Evolutionary conservation across 352 stramenopile genomes (phyloP).

Genomic region (Nothophytophthora sp.): DNA sequence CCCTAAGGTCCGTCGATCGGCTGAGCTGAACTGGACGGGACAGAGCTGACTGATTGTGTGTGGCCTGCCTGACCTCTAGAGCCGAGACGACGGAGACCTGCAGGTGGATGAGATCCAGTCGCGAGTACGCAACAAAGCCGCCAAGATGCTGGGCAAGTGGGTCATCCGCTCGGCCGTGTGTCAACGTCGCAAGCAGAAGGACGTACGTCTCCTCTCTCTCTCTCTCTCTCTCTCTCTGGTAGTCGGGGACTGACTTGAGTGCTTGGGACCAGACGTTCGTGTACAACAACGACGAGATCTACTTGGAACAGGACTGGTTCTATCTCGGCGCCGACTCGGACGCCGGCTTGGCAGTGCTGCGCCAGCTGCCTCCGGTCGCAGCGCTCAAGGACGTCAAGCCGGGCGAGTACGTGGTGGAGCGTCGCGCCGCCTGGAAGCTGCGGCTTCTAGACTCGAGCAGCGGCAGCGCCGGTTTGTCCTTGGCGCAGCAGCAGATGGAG

Average conservation of each 20-base stretch:
- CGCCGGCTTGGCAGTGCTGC: conserved; percentile 57
- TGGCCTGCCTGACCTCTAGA: no score
- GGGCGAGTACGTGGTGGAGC: conserved; percentile 74
- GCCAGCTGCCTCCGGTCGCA: conserved; percentile 44
- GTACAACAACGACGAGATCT: conserved; percentile 85
- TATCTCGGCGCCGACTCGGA: conserved; percentile 76
- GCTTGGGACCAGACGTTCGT: conserved; percentile 61
- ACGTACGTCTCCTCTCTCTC: conserved; percentile 36
- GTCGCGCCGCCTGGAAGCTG: conserved; percentile 65
- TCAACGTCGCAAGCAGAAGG: conserved; percentile 39
- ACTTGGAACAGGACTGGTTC: conserved; percentile 86
- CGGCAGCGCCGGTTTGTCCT: conserved; percentile 54
- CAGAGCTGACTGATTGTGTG: no score
- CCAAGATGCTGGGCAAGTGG: conserved; percentile 78
- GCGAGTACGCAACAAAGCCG: conserved; percentile 75
- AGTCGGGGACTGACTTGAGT: not conserved
- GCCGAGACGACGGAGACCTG: conserved; percentile 66
- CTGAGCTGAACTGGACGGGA: no score
- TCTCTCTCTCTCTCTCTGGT: not conserved
- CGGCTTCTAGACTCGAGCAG: conserved; percentile 73
- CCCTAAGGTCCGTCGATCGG: no score
- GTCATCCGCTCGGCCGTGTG: conserved; percentile 67
- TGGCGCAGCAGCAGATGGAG: conserved; percentile 85
- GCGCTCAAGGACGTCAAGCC: conserved; percentile 37
- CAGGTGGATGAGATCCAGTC: conserved; percentile 81